Evolutionary conservation across 169 alveolate species (phyloP).

Genomic region (Cryptosporidium felis): DNA sequence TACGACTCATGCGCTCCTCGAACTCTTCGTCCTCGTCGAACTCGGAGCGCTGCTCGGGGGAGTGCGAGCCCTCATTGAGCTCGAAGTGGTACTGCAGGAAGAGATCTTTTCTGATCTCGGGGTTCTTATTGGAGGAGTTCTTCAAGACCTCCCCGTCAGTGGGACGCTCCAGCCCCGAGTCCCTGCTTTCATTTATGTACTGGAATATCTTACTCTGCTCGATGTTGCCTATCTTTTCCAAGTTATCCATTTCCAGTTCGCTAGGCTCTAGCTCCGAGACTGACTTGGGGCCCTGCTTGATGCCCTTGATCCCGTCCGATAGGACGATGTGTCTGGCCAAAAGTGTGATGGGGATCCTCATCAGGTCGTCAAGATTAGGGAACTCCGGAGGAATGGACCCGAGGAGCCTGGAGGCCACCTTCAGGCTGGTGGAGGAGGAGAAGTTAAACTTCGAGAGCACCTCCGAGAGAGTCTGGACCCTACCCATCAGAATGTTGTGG

Average conservation of each 20-base stretch:
- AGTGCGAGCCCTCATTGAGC: neutral
- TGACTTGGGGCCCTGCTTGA: neutral
- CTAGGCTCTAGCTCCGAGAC: neutral
- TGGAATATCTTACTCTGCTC: neutral
- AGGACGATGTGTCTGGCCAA: constrained; percentile 34
- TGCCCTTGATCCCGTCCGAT: neutral
- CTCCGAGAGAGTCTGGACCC: constrained; percentile 63
- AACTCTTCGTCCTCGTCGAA: neutral
- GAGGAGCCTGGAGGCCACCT: constrained; percentile 26
- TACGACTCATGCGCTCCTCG: neutral
- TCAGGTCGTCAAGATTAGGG: constrained; percentile 60
- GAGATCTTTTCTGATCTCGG: neutral
- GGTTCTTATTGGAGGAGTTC: neutral
- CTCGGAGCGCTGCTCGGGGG: neutral
- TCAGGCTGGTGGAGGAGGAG: constrained; percentile 26
- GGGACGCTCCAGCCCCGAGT: too few relatives aligned
- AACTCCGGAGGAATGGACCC: constrained; percentile 67
- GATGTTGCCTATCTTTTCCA: neutral
- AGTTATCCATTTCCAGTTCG: neutral
- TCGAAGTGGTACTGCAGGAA: constrained; percentile 13
- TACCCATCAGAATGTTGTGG: constrained; percentile 23
- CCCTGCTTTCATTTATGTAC: neutral
- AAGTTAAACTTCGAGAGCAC: constrained; percentile 39
- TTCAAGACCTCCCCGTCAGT: too few relatives aligned
- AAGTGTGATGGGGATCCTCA: constrained; percentile 36